Conservation (phyloP, 768 basidiomycete species). For the Pholiota conissans region DNA sequence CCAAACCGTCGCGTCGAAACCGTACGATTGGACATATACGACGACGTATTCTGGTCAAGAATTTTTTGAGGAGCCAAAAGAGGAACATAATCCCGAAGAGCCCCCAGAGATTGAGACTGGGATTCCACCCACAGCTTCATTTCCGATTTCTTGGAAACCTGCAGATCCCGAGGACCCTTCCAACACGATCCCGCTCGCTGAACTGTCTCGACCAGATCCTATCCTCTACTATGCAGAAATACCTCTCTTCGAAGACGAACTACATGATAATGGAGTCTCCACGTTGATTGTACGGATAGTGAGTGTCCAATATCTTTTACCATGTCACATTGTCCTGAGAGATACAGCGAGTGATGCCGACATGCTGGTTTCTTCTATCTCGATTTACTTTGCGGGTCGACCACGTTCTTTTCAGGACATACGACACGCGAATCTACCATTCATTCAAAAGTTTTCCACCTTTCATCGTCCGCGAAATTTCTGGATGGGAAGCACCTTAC, state of each 20-base stretch:
- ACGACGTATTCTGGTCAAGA: conserved; percentile 77
- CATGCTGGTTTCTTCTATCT: conserved; percentile 86
- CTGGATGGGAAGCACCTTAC: conserved; percentile 92
- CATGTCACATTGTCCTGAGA: conserved; percentile 4
- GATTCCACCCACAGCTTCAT: conserved; percentile 15
- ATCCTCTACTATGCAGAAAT: conserved; percentile 98
- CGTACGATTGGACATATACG: conserved; percentile 98
- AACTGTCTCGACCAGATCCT: conserved; percentile 88
- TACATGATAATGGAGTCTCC: conserved; percentile 95
- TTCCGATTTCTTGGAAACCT: conserved; percentile 42
- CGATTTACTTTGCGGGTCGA: conserved; percentile 96
- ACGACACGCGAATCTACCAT: conserved; percentile 90
- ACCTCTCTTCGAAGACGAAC: conserved; percentile 92
- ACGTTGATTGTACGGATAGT: conserved; percentile 85
- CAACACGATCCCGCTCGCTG: conserved; percentile 78
- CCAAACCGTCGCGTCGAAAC: conserved; percentile 72
- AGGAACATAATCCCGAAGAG: conserved; percentile 13
- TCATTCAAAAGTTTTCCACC: conserved; percentile 67
- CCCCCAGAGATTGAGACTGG: conserved; percentile 2
- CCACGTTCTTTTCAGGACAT: conserved; percentile 86
- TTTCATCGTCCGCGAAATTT: conserved; percentile 73
- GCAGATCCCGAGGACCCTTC: conserved; percentile 55
- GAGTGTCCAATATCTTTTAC: conserved; percentile 30
- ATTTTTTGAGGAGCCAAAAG: conserved; percentile 7
- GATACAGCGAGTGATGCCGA: conserved; percentile 92